phyloP scores from a whole-genome alignment of 108 stramenopile species.

The Pseudonitzschia multiseries region DNA sequence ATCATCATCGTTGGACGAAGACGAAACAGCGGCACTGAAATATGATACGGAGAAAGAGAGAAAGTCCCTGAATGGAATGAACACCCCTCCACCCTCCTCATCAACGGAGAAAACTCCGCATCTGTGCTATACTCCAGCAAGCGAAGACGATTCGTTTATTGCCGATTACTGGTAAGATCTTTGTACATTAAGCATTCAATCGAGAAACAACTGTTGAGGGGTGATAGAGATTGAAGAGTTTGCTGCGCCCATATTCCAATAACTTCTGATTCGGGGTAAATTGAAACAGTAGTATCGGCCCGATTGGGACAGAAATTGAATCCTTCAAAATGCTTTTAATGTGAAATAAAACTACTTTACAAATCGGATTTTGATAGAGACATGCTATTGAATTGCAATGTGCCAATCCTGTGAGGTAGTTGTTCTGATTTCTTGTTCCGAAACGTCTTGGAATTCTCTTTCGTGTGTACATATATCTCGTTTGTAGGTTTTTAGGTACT shows the following conservation, averaged over 20 bases:
- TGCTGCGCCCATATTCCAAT: too few species aligned
- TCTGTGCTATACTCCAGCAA: conserved; percentile 20
- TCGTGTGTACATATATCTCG: neutral
- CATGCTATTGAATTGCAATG: neutral
- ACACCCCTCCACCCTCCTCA: neutral
- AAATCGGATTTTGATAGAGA: neutral
- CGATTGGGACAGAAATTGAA: neutral
- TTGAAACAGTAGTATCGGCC: neutral
- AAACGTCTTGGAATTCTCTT: neutral
- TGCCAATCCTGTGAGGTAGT: neutral
- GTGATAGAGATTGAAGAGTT: neutral
- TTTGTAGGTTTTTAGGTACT: neutral
- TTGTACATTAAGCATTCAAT: too few species aligned
- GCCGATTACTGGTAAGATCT: conserved; percentile 24
- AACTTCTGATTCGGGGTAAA: too few species aligned
- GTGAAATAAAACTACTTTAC: neutral
- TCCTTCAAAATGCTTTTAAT: neutral
- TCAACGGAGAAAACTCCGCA: neutral
- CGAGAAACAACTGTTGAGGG: too few species aligned
- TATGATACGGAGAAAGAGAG: neutral
- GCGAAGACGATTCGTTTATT: conserved; percentile 16
- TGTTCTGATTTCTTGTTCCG: neutral
- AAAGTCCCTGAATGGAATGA: neutral
- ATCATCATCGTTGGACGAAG: neutral
- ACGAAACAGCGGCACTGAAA: neutral